These are phyloP conservation scores for Populus nigra DNA, from an alignment of 345 rosid genomes.

Conservation along the genomic window DNA sequence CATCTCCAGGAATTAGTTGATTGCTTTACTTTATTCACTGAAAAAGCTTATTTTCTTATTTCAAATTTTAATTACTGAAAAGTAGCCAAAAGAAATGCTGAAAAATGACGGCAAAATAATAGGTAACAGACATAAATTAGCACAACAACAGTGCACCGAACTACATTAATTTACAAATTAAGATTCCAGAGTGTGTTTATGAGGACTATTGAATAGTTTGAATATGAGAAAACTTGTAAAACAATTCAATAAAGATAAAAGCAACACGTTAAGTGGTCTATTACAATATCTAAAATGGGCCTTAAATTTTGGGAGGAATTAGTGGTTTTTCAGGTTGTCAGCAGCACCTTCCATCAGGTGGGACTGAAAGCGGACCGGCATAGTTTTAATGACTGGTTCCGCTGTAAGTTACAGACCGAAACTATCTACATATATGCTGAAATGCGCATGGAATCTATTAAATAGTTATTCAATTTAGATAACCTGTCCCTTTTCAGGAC, in stretches of 20 bases:
- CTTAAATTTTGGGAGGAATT: not conserved
- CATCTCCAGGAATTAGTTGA: slow-evolving; percentile 3
- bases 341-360: not conserved
- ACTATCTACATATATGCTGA: not conserved
- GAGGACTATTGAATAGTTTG: not conserved
- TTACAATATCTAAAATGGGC: not conserved
- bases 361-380: not conserved
- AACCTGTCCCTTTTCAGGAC: not conserved
- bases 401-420: not conserved
- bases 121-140: not conserved
- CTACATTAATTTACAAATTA: not conserved
- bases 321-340: not conserved
- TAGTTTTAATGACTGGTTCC: not conserved
- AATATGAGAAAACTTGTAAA: not conserved
- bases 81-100: not conserved
- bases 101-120: not conserved
- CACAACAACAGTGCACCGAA: not conserved
- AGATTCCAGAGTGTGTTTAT: not conserved
- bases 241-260: not conserved
- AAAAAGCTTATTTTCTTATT: not conserved
- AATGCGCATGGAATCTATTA: not conserved
- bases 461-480: not conserved
- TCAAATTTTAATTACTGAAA: not conserved
- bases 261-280: not conserved
- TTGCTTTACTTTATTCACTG: not conserved